Percentiles rank a stretch among this genome's conserved stretches.
Conservation (phyloP, 306 rosid species). For the Trifolium pratense region DNA sequence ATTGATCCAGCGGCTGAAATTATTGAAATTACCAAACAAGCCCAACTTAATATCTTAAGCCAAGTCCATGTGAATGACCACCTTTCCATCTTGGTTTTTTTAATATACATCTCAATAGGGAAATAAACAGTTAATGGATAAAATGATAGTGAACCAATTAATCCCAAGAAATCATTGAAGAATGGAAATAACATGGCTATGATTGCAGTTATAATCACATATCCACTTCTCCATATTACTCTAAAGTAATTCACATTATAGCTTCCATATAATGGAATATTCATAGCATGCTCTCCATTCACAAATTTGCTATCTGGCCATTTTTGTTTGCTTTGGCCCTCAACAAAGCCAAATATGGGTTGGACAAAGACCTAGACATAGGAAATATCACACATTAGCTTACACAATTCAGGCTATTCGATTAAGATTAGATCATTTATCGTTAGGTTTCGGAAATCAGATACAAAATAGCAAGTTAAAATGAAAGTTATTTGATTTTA, state of each 20-base stretch:
- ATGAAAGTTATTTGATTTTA: too few relatives aligned
- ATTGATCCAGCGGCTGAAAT: constrained; percentile 86
- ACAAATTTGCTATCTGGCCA: constrained; percentile 79
- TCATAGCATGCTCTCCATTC: constrained; percentile 55
- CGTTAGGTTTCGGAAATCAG: too few relatives aligned
- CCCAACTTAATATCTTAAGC: constrained; percentile 87
- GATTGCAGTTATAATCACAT: constrained; percentile 72
- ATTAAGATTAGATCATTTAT: not conserved
- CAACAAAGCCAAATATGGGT: constrained; percentile 80
- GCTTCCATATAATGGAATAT: constrained; percentile 58
- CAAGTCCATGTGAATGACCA: constrained; percentile 84
- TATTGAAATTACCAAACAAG: constrained; percentile 74
- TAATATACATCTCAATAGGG: constrained; percentile 93
- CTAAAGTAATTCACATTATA: constrained; percentile 64
- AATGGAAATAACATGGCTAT: constrained; percentile 92
- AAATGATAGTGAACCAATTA: constrained; percentile 89
- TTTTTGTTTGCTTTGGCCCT: constrained; percentile 46
- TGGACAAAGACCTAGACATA: constrained; percentile 78
- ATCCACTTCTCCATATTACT: constrained; percentile 76
- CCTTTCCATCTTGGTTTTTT: constrained; percentile 64
- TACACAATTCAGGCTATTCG: fast-evolving
- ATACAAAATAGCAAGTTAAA: too few relatives aligned
- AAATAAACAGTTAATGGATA: constrained; percentile 91
- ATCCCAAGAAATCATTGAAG: constrained; percentile 90
- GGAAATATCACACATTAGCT: not conserved